Percentiles rank a stretch among this genome's conserved stretches.
Conservation (phyloP, 352 stramenopile species). For the Peronosclerospora sorghi region DNA sequence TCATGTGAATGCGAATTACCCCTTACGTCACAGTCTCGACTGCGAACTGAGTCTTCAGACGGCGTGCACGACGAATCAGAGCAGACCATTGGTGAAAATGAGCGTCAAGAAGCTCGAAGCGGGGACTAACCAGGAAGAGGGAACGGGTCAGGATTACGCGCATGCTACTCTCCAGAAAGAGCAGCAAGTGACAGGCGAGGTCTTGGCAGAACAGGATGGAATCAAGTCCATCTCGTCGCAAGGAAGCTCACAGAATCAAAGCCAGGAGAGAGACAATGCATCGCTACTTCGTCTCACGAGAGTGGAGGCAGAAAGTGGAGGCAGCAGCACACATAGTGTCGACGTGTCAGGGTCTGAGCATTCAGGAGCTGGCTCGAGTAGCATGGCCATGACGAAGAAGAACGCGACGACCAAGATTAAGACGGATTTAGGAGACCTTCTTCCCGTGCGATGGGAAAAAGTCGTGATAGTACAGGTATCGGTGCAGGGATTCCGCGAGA, state of each 20-base stretch:
- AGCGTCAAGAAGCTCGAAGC: conserved; percentile 19
- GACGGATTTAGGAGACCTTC: conserved; percentile 64
- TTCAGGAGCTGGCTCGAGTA: conserved; percentile 11
- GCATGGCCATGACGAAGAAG: conserved; percentile 31
- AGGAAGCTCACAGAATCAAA: conserved; percentile 4
- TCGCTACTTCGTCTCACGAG: conserved; percentile 12
- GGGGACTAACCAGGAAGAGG: conserved; percentile 1
- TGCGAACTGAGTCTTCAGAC: conserved; percentile 23
- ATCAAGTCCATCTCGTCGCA: conserved; percentile 1
- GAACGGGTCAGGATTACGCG: conserved; percentile 6
- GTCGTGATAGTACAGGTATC: conserved; percentile 79
- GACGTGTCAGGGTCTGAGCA: conserved; percentile 27
- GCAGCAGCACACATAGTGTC: conserved; percentile 15
- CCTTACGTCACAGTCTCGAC: conserved; percentile 23
- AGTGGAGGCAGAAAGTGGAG: conserved; percentile 14
- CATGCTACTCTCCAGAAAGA: conserved; percentile 13
- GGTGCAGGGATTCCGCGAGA: conserved; percentile 71
- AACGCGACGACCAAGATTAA: conserved; percentile 56
- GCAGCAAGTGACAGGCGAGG: conserved; percentile 9
- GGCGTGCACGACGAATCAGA: neutral
- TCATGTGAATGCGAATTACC: conserved; percentile 32
- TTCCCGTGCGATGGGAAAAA: conserved; percentile 69
- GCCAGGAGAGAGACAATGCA: conserved; percentile 8
- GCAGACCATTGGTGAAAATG: conserved; percentile 16
- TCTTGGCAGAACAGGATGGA: conserved; percentile 5